phyloP scores from a whole-genome alignment of 2,329 filamentous ascomycete genomes.

The Curvularia sp. region DNA sequence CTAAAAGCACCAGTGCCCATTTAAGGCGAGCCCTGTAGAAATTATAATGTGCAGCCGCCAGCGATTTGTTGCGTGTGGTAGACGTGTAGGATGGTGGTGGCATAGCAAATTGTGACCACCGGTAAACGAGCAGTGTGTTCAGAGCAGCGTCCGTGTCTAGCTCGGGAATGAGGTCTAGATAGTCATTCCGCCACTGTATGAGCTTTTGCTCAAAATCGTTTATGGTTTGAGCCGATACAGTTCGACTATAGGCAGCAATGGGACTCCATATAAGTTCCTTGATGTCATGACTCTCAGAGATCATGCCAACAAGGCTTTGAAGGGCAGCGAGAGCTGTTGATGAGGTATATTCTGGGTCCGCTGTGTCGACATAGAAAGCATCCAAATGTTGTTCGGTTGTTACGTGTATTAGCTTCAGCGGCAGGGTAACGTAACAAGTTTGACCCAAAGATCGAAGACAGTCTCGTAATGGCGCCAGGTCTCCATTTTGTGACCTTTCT shows the following conservation, averaged over 20 bases:
- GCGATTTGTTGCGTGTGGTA: neutral
- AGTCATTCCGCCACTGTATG: neutral
- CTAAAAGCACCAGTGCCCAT: neutral
- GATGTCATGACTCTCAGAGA: neutral
- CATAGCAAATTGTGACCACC: neutral
- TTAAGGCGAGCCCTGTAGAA: neutral
- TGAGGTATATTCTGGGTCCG: neutral
- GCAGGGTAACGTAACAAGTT: neutral
- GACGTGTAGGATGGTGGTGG: neutral
- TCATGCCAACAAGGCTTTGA: neutral
- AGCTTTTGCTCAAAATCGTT: neutral
- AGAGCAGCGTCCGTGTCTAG: neutral
- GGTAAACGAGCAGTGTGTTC: neutral
- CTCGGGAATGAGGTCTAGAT: neutral
- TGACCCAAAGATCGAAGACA: neutral
- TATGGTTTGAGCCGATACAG: neutral
- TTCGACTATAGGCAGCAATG: neutral
- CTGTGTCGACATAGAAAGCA: neutral
- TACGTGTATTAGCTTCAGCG: neutral
- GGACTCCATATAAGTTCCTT: neutral
- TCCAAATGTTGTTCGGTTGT: neutral
- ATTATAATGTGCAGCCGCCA: neutral
- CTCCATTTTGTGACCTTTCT: neutral
- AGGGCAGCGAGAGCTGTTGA: neutral
- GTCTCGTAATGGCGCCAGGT: neutral